phyloP scores from a whole-genome alignment of 768 basidiomycete species.

The Epithele typhae region DNA sequence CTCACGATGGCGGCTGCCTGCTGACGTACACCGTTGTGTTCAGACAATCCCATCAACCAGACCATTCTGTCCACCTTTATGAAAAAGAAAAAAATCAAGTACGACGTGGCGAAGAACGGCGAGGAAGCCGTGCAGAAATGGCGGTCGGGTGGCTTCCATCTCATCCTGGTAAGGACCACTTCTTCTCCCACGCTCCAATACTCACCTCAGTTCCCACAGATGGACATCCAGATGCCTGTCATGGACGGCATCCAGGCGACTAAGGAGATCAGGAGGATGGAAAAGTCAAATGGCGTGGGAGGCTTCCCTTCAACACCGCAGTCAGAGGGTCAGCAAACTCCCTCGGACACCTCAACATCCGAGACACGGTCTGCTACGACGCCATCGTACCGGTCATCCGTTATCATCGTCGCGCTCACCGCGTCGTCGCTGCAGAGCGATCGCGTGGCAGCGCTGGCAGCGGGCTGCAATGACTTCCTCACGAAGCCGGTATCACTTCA shows the following conservation, averaged over 20 bases:
- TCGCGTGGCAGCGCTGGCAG: constrained; percentile 94
- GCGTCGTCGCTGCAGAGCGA: constrained; percentile 94
- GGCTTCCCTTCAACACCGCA: constrained; percentile 69
- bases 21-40: background rate
- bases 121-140: constrained; percentile 95
- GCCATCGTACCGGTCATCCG: constrained; percentile 79
- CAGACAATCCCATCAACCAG: constrained; percentile 98
- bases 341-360: constrained; percentile 45
- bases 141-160: constrained; percentile 88
- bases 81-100: constrained; percentile 94
- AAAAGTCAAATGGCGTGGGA: constrained; percentile 60
- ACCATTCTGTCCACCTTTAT: constrained; percentile 97
- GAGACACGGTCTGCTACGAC: constrained; percentile 40
- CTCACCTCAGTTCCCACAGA: constrained; percentile 43
- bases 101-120: constrained; percentile 91
- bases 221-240: constrained; percentile 99
- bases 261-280: constrained; percentile 87
- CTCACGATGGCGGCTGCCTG: background rate
- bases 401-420: constrained; percentile 98
- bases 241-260: constrained; percentile 99
- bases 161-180: constrained; percentile 73
- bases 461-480: constrained; percentile 97
- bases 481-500: constrained; percentile 94
- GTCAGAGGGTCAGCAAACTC: constrained; percentile 48
- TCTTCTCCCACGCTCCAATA: background rate